A percentile compares a stretch with the other conserved stretches of the same genome.
phyloP scores from a whole-genome alignment of 768 basidiomycete genomes.

The Leccinum uliginosum region DNA sequence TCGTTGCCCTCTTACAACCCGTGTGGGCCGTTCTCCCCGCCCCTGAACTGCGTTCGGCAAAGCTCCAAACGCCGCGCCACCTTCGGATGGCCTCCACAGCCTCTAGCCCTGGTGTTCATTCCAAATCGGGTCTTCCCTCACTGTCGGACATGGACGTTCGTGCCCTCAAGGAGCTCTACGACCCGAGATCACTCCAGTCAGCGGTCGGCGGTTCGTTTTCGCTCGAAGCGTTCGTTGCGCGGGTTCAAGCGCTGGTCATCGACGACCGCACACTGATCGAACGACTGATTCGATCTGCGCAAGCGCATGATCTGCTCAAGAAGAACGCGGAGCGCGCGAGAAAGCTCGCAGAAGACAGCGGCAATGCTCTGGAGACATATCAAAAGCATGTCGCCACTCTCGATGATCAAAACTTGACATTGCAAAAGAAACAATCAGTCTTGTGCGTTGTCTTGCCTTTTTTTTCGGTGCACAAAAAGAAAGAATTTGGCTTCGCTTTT shows the following conservation, averaged over 20 bases:
- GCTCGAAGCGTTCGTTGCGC: conserved; percentile 69
- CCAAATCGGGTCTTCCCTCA: conserved; percentile 40
- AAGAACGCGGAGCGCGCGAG: conserved; percentile 89
- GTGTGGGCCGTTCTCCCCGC: conserved; percentile 84
- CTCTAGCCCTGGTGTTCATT: conserved; percentile 29
- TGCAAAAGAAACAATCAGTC: conserved; percentile 48
- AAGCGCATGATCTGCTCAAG: conserved; percentile 87
- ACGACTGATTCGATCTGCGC: conserved; percentile 77
- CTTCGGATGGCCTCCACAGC: conserved; percentile 47
- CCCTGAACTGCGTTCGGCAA: conserved; percentile 72
- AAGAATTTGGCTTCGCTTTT: neutral
- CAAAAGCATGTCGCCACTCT: conserved; percentile 81
- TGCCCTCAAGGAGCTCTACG: conserved; percentile 78
- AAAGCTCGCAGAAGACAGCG: conserved; percentile 83
- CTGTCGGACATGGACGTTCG: conserved; percentile 84
- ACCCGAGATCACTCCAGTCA: conserved; percentile 32
- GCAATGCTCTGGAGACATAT: conserved; percentile 77
- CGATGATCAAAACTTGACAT: conserved; percentile 64
- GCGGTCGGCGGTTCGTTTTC: conserved; percentile 44
- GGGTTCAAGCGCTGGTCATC: conserved; percentile 75
- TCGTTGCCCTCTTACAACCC: conserved; percentile 61
- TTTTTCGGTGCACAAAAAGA: neutral
- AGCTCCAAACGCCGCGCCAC: conserved; percentile 44
- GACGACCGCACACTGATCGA: conserved; percentile 86
- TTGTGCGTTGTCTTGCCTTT: conserved; percentile 43